Evolutionary conservation across 2,329 filamentous ascomycete species (phyloP).

Genomic region (Fusarium sacchari): DNA sequence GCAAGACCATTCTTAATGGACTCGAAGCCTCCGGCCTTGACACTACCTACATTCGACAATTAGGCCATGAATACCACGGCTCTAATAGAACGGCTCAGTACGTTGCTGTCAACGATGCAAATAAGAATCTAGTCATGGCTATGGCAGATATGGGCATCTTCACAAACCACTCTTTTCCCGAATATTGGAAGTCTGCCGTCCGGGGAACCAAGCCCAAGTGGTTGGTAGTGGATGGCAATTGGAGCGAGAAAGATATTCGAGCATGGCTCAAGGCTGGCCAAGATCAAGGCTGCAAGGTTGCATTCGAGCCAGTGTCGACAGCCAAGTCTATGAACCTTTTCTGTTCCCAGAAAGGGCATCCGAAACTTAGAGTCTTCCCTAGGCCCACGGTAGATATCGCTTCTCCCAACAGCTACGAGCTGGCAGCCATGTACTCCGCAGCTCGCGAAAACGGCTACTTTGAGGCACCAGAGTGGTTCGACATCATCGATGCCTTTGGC

Average conservation of each 20-base stretch:
- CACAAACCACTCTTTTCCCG: conserved; percentile 61
- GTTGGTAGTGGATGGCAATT: conserved; percentile 89
- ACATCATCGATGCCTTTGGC: conserved; percentile 79
- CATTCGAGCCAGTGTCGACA: conserved; percentile 90
- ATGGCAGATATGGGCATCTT: conserved; percentile 97
- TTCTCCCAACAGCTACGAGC: conserved; percentile 85
- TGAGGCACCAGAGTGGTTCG: conserved; percentile 79
- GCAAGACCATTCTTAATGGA: conserved; percentile 74
- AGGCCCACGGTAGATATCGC: conserved; percentile 74
- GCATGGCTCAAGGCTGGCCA: conserved; percentile 74
- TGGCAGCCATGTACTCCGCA: conserved; percentile 79
- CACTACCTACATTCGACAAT: conserved; percentile 68
- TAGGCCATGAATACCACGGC: conserved; percentile 59
- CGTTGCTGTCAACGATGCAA: conserved; percentile 84
- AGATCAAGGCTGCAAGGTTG: conserved; percentile 66
- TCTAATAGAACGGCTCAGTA: conserved; percentile 85
- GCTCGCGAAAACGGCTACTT: conserved; percentile 75
- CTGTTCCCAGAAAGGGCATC: conserved; percentile 51
- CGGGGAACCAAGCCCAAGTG: conserved; percentile 71
- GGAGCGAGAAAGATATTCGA: conserved; percentile 73
- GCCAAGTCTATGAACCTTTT: conserved; percentile 81
- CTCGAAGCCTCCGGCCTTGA: conserved; percentile 73
- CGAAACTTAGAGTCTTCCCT: conserved; percentile 65
- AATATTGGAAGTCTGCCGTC: conserved; percentile 70
- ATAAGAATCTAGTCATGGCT: conserved; percentile 86